Percentiles rank a stretch among this genome's conserved stretches.
Conservation (phyloP, 2,329 filamentous ascomycete species). For the Trichophyton benhamiae region DNA sequence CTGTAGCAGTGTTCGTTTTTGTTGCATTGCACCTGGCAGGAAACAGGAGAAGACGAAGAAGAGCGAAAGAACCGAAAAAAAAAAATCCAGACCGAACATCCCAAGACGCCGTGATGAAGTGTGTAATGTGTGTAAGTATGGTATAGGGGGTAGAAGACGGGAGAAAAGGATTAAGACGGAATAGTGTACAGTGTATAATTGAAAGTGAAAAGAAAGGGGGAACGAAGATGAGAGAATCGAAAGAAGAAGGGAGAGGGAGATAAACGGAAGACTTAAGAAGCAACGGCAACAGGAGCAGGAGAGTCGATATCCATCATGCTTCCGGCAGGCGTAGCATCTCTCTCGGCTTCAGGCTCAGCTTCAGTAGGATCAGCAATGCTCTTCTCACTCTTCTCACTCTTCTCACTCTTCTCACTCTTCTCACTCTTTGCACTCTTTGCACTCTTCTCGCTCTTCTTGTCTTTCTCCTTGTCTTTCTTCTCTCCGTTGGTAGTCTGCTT, state of each 20-base stretch:
- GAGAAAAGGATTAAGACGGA: neutral
- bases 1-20: too few species aligned
- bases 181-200: neutral
- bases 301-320: neutral
- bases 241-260: neutral
- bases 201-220: too few species aligned
- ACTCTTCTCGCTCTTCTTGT: constrained; percentile 5
- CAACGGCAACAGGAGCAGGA: neutral
- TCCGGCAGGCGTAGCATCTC: neutral
- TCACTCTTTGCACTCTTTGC: neutral
- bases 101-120: neutral
- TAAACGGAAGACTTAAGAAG: neutral
- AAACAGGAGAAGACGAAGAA: neutral
- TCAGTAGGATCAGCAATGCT: neutral
- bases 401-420: constrained; percentile 5
- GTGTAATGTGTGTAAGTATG: neutral
- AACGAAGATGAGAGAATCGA: neutral
- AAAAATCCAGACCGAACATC: neutral
- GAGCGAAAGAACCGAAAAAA: neutral
- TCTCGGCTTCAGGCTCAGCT: neutral
- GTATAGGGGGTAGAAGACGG: neutral
- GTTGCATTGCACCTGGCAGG: neutral
- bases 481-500: neutral
- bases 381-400: constrained; percentile 4
- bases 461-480: neutral